Percentiles rank a stretch among this genome's conserved stretches.
Conservation (phyloP, 495 filamentous ascomycete species). For the Penicillium nucicola region DNA sequence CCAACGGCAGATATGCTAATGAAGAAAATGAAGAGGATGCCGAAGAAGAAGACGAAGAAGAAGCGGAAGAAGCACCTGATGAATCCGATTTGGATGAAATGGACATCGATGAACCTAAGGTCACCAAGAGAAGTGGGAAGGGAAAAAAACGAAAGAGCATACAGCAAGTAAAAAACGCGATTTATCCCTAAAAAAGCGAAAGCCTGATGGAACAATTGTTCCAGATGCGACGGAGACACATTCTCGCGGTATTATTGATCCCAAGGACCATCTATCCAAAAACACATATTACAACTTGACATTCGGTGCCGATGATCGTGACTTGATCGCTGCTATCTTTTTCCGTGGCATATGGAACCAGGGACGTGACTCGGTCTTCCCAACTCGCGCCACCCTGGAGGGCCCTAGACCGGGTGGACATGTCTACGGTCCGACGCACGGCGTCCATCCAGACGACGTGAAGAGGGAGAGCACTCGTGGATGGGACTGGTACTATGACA, state of each 20-base stretch:
- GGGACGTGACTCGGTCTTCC: slow-evolving; percentile 48
- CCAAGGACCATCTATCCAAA: slow-evolving; percentile 39
- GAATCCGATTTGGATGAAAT: slow-evolving; percentile 12
- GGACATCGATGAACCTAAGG: slow-evolving; percentile 6
- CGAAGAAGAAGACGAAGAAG: slow-evolving; percentile 12
- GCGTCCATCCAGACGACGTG: slow-evolving; percentile 35
- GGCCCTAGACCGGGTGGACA: slow-evolving; percentile 24
- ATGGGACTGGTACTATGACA: slow-evolving; percentile 57
- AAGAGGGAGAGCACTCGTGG: slow-evolving; percentile 41
- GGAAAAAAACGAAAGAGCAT: not conserved
- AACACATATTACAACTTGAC: slow-evolving; percentile 32
- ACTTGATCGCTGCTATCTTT: slow-evolving; percentile 41
- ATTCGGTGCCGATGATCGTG: slow-evolving; percentile 46
- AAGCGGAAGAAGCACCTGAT: slow-evolving; percentile 9
- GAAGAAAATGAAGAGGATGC: slow-evolving; percentile 14
- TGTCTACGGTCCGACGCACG: slow-evolving; percentile 41
- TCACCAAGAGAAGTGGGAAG: not conserved
- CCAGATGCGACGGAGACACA: slow-evolving; percentile 27
- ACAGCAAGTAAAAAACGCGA: not conserved
- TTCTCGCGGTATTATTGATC: slow-evolving; percentile 34
- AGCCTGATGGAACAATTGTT: slow-evolving; percentile 16
- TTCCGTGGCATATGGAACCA: slow-evolving; percentile 47
- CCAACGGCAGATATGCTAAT: slow-evolving; percentile 14
- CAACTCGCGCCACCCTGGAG: slow-evolving; percentile 37
- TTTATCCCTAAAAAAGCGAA: slow-evolving; percentile 12